Base-by-base conservation (phyloP, 2,329 filamentous ascomycete species). In the Clonostachys sp. region DNA sequence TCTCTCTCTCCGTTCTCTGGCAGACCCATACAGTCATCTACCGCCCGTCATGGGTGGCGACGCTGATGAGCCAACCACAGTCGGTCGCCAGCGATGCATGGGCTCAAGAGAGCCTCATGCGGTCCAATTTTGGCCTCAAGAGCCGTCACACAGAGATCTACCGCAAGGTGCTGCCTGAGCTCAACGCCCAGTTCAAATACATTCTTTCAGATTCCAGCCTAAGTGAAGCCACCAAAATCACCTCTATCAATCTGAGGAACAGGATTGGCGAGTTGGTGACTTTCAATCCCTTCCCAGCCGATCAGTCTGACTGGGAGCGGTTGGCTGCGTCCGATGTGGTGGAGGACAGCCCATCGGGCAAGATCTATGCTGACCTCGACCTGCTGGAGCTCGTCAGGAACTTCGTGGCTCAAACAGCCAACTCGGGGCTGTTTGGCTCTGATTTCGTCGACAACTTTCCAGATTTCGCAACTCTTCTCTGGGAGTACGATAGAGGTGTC, bases 391-490 rank as follows among this genome's bases (percentile, higher is more conserved):
- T 71, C 33, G 54, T 61, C 4, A 64, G 60, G 13, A 63, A 63
- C 48, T 71, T 67, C 48, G 56, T 68, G 9, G 63, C 64, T 24
- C 57, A 55, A 17, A 62, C 65, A 3, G 60, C 65, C 9, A 68
- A 60, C 12, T 51, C 57, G 5, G 58, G 64, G 3, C 55, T 71
- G 6, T 63, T 70, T 42, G 70, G 70, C n/a, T 64, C 62, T 4
- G 64, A 71, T 48, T 68, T 72, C 54, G 59, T 68, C 41, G 60
- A 69, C 30, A 67, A 71, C 51, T 71, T 65, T 13, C 61, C 65
- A 4, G 61, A 67, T 1, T 61, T 70, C 17, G 68, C 65, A 58
- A 51, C 63, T 34, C 53, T 61, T 12, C 50, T 72, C 36, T 72
- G 68, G 68, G 49, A 53, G 9, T 66, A 68, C 39, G 65, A 71